These are phyloP conservation scores for Chaetomium olivaceum DNA, from an alignment of 2,329 filamentous ascomycete species.

Conservation along the genomic window DNA sequence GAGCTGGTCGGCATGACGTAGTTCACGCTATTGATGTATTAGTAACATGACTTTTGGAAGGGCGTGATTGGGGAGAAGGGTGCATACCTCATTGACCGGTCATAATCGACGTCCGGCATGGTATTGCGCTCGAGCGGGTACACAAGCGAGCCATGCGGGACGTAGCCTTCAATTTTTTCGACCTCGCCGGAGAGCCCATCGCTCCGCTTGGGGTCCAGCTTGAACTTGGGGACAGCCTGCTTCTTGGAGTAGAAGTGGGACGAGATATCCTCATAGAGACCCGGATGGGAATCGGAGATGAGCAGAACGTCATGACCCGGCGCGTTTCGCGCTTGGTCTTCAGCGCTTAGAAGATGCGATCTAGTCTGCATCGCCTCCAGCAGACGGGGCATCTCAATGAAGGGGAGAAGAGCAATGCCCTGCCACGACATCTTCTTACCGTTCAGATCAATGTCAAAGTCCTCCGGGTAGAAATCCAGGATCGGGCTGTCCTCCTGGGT, in stretches of 20 bases:
- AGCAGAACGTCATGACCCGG: conserved; percentile 80
- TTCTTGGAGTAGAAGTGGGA: conserved; percentile 91
- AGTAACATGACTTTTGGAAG: conserved; percentile 30
- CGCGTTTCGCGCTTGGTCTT: conserved; percentile 76
- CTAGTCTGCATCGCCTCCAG: conserved; percentile 79
- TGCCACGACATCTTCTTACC: conserved; percentile 99
- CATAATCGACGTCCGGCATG: conserved; percentile 78
- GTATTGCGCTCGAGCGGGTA: conserved; percentile 73
- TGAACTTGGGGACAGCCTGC: conserved; percentile 64
- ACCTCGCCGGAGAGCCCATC: conserved; percentile 78
- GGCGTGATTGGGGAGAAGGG: background rate
- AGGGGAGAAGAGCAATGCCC: conserved; percentile 87
- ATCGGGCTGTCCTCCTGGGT: conserved; percentile 83
- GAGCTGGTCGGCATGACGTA: conserved; percentile 77
- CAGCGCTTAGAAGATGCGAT: conserved; percentile 75
- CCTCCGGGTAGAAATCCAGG: conserved; percentile 95
- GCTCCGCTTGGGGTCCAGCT: conserved; percentile 72
- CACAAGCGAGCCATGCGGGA: conserved; percentile 77
- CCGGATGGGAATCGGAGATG: conserved; percentile 76
- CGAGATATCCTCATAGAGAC: conserved; percentile 80
- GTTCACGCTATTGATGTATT: conserved; percentile 62
- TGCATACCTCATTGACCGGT: conserved; percentile 79
- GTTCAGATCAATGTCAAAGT: conserved; percentile 91
- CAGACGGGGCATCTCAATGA: conserved; percentile 89
- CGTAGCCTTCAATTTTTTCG: conserved; percentile 78